Base-by-base conservation (phyloP, 768 basidiomycete species). In the Paxillus ammoniavirescens region DNA sequence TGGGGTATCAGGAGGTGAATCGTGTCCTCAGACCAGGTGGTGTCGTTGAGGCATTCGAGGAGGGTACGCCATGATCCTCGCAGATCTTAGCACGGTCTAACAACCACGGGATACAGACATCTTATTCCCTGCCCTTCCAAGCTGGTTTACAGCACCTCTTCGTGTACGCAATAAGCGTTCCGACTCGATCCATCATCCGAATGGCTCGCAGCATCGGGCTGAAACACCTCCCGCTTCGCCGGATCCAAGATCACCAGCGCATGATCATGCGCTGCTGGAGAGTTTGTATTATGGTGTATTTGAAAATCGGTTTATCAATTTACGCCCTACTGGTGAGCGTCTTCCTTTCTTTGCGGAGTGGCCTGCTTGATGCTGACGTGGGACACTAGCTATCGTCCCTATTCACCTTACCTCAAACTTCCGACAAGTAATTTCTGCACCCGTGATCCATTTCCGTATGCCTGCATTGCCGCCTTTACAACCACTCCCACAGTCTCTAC, bases 121-220 rank as follows among this genome's bases (percentile, higher is more conserved):
- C 28, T 71, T 89, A 42, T 91, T 91, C 63, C 89, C 89, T n/a
- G 72, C 71, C 4, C 76, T 91, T 36, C 88, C 89, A 18, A 79
- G 78, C 36, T 91, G 88, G 87, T 91, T 89, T 61, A 90, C 89
- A 2, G 74, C 78, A 37, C 85, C 87, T 8, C 76, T 90, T 49
- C 82, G 86, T 28, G 74, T 74, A 28, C 80, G 75, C 61, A 72
- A 79, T 18, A 66, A 74, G 56, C 74, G 77, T 47, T 65, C 76
- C 51, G 68, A 79, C 40, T 79, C 83, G 38, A 72, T 80, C 41
- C 76, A 82, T 58, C 73, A 77, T 60, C 77, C 83, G 31, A 77
- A 82, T 47, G 77, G 76, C 33, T 67, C 75, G 36, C 73, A 72
- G 49, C 59, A 59, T 14, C 72, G 69, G 38, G 67, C 58, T 35